A percentile compares a stretch with the other conserved stretches of the same genome.
Evolutionary conservation across 495 filamentous ascomycete species (phyloP).

Genomic region (Xylaria castorea): DNA sequence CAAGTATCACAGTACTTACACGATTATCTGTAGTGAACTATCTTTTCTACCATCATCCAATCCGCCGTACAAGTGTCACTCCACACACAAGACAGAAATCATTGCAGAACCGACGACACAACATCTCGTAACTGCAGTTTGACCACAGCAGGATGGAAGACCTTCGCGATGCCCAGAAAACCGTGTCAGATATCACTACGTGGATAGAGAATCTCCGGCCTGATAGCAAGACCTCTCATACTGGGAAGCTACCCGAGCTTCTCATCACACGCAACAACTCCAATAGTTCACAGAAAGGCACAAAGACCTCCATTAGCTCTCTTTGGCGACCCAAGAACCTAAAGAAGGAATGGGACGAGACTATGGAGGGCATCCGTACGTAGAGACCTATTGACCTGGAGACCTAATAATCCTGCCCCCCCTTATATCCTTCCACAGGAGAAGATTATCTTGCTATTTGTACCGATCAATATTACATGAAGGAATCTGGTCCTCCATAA

Average conservation of each 20-base stretch:
- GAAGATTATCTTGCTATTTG: neutral
- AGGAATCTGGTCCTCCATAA: neutral
- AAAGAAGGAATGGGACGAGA: slow-evolving; percentile 25
- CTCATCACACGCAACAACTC: slow-evolving; percentile 29
- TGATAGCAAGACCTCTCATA: slow-evolving; percentile 31
- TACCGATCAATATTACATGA: neutral
- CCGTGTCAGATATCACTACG: slow-evolving; percentile 47
- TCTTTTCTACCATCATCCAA: neutral
- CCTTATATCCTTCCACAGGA: no score
- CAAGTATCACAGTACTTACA: neutral
- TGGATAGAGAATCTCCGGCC: slow-evolving; percentile 52
- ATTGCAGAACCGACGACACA: neutral
- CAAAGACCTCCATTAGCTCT: slow-evolving; percentile 15
- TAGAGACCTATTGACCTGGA: neutral
- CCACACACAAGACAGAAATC: neutral
- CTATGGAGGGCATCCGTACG: slow-evolving; percentile 21
- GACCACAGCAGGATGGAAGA: slow-evolving; percentile 32
- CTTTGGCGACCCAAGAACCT: slow-evolving; percentile 8
- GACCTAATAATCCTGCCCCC: neutral
- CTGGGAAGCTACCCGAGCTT: slow-evolving; percentile 6
- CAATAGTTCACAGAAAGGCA: slow-evolving; percentile 27
- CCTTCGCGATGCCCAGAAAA: slow-evolving; percentile 33
- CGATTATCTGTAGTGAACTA: neutral
- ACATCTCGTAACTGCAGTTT: neutral
- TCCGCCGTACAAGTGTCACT: neutral